Evolutionary conservation across 805 yeast genomes (phyloP).

Genomic region (Priceomyces carsonii): DNA sequence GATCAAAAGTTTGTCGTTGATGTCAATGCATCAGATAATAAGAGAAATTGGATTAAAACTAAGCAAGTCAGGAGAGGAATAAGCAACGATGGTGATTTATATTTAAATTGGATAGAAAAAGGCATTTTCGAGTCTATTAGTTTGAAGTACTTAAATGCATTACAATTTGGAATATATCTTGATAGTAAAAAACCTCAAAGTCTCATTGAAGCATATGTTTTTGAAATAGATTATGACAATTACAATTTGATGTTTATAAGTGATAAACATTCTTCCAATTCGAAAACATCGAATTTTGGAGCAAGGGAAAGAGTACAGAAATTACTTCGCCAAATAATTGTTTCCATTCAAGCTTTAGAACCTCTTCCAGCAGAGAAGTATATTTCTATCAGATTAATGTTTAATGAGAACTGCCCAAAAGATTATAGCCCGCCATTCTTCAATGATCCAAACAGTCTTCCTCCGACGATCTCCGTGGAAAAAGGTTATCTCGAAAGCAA

Average conservation of each 20-base stretch:
- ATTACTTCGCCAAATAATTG: constrained; percentile 51
- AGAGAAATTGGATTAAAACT: constrained; percentile 39
- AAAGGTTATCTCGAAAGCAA: neutral
- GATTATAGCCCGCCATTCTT: constrained; percentile 52
- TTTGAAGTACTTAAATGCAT: constrained; percentile 40
- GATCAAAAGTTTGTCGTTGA: constrained; percentile 48
- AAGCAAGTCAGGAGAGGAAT: constrained; percentile 51
- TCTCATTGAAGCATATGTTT: constrained; percentile 52
- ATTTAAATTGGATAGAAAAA: constrained; percentile 55
- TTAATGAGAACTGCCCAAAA: constrained; percentile 47
- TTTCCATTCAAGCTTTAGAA: constrained; percentile 54
- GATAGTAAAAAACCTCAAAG: constrained; percentile 44
- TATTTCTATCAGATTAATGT: constrained; percentile 49
- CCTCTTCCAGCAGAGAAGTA: constrained; percentile 49
- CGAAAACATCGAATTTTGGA: too few species aligned
- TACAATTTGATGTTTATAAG: too few species aligned
- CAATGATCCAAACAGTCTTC: constrained; percentile 40
- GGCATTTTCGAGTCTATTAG: constrained; percentile 50
- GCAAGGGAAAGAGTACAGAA: constrained; percentile 49
- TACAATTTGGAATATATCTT: constrained; percentile 47
- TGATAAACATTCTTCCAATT: too few species aligned
- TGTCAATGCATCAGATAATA: constrained; percentile 18
- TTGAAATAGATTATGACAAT: constrained; percentile 44
- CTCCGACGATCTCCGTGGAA: constrained; percentile 31
- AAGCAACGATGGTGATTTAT: constrained; percentile 46